Percentiles rank a stretch among this genome's conserved stretches.
Evolutionary conservation across 129 eudicot species (phyloP).

Genomic region (Helianthus tuberosus): DNA sequence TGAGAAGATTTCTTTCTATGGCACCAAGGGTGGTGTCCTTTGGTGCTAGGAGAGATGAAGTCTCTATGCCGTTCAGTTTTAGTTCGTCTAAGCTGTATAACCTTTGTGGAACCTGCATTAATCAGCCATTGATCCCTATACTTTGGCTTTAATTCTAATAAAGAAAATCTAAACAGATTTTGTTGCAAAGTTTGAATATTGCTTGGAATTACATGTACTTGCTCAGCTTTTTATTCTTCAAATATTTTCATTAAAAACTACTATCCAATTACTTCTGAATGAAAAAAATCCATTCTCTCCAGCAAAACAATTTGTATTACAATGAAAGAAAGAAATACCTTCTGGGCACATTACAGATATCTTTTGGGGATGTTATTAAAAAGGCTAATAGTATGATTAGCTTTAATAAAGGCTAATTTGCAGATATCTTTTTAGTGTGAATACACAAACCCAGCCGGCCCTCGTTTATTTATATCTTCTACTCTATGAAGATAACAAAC

Average conservation of each 20-base stretch:
- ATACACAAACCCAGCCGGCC: too few relatives aligned
- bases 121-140: conserved; percentile 17
- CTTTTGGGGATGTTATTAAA: too few relatives aligned
- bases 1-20: conserved; percentile 67
- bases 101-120: conserved; percentile 87
- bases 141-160: background rate
- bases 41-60: conserved; percentile 75
- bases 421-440: too few relatives aligned
- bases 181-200: background rate
- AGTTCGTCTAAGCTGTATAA: conserved; percentile 78
- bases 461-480: too few relatives aligned
- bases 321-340: background rate
- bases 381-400: too few relatives aligned
- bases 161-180: background rate
- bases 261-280: background rate
- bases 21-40: conserved; percentile 80
- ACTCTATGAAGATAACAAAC: too few relatives aligned
- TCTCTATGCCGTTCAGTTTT: conserved; percentile 78
- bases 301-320: background rate
- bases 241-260: background rate
- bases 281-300: background rate
- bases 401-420: too few relatives aligned
- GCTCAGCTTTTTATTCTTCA: background rate
- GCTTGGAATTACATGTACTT: background rate
- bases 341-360: background rate